Evolutionary conservation across 345 rosid genomes (phyloP).

Genomic region (Euphorbia lathyris): DNA sequence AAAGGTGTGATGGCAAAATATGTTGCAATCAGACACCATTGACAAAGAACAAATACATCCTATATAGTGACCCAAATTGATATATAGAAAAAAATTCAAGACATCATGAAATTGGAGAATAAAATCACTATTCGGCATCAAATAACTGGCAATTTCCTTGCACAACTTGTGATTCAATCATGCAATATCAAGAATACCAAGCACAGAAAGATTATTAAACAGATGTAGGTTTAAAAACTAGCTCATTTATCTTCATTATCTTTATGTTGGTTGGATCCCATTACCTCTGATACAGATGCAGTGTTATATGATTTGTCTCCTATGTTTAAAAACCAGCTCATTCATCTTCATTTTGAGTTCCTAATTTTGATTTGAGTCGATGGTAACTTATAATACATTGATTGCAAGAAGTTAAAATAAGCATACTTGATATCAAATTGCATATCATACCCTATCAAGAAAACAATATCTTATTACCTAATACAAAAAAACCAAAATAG

Average conservation of each 20-base stretch:
- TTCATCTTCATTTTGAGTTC: constrained; percentile 15
- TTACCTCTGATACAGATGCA: not conserved
- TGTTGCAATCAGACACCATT: not conserved
- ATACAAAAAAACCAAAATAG: constrained; percentile 1
- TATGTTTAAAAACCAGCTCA: not conserved
- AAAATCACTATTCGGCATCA: not conserved
- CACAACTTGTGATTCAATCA: not conserved
- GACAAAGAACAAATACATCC: not conserved
- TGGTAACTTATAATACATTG: constrained; percentile 35
- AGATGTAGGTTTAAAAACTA: not conserved
- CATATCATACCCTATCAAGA: constrained; percentile 84
- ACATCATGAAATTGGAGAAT: not conserved
- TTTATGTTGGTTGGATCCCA: not conserved
- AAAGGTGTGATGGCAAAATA: not conserved
- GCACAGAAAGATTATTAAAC: not conserved
- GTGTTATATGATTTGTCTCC: constrained; percentile 8
- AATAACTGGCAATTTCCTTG: not conserved
- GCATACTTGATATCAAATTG: constrained; percentile 87
- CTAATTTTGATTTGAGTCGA: constrained; percentile 21
- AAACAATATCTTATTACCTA: not conserved
- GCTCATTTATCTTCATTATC: not conserved
- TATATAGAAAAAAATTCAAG: not conserved
- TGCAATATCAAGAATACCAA: not conserved
- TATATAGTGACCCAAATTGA: not conserved
- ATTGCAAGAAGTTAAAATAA: constrained; percentile 78